Base-by-base conservation (phyloP, 352 stramenopile species). In the Peronosclerospora sorghi region DNA sequence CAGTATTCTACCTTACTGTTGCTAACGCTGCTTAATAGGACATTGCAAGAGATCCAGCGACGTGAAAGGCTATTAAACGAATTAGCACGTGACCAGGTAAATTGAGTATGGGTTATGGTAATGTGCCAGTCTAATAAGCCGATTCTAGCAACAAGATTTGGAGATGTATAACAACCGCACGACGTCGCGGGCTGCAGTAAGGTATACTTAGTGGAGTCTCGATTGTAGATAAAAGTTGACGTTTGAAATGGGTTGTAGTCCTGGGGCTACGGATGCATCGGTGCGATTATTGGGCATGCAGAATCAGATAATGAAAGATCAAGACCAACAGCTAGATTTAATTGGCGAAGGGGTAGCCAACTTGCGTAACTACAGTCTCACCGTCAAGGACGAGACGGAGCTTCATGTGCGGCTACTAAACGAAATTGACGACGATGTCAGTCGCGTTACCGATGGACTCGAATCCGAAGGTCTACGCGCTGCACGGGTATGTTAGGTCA, bases 301-400 rank as follows among this genome's bases (percentile, higher is more conserved):
- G 47, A 93, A 87, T 51, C 75, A 90, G 61, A 90, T 93, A 37
- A 93, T 93, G 77, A 89, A 88, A 64, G 80, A 93, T 48, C 80
- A 93, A 59, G 80, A 93, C 51, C 65, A 93, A 54, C 77, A 90
- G 50, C 61, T 93, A 32, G 73, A 86, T 27, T 51, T 90, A 21
- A 93, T 93, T 30, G 65, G 80, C 35, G 68, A 82, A 38, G 80
- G 80, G 27, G 80, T 93, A 10, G 62, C 77, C 27, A 93, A 93
- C 49, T 41, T 93, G 35, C 85, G 81, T 54, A 86, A 78, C 48
- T 93, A 88, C 58, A 89, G 74, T 37, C 34, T 85, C 12, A 82
- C 75, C 4, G 69, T 95, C 34, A 95, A 94, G 62, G 79, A 94
- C 43, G 85, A 95, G 55, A 91, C 84, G 30, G 78, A 89, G 10